Base-by-base conservation (phyloP, 208 protist species). In the Trypanosoma boissoni region DNA sequence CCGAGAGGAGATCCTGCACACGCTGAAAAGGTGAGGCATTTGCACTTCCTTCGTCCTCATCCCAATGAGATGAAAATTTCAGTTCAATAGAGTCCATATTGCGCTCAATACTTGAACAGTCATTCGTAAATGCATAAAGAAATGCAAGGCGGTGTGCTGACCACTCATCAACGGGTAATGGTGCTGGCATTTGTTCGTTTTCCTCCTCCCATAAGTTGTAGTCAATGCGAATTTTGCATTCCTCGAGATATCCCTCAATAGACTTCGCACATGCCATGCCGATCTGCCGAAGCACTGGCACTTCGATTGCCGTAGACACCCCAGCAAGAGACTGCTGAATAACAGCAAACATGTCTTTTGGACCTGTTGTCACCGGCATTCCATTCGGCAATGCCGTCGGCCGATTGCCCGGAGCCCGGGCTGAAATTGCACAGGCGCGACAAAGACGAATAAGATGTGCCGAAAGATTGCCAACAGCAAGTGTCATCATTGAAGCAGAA, bases 81-180 rank as follows among this genome's bases (percentile, higher is more conserved):
- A 90, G 60, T 59, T 95, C 88, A 42, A 95, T 76, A 14, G 81
- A 78, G 58, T 95, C 88, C 56, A 95, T 78, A 61, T 95, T 91
- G 58, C 69, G 80, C 55, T 95, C 84, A 31, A 95, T 88, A 0
- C 78, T 86, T 36, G 67, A 80, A 65, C 76, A 91, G 69, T 95
- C 88, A 58, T 95, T 95, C 61, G 74, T 84, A 44, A 92, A 91
- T 39, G 88, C 88, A 71, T 91, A 92, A 32, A 95, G 74, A 58
- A 89, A 81, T 5, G 76, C 68, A 53, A 92, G 70, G 45, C 88
- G 88, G 21, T 67, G 75, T 54, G 75, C 65, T 56, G 81, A 74
- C 88, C 88, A 95, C 37, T 89, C 85, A 31, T 86, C 74, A 6
- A 18, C 71, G 2, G 54, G 34, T n/a, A 61, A 48, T 3, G 62